Evolutionary conservation across 2,329 filamentous ascomycete species (phyloP).

Genomic region (Xylaria polymorpha): DNA sequence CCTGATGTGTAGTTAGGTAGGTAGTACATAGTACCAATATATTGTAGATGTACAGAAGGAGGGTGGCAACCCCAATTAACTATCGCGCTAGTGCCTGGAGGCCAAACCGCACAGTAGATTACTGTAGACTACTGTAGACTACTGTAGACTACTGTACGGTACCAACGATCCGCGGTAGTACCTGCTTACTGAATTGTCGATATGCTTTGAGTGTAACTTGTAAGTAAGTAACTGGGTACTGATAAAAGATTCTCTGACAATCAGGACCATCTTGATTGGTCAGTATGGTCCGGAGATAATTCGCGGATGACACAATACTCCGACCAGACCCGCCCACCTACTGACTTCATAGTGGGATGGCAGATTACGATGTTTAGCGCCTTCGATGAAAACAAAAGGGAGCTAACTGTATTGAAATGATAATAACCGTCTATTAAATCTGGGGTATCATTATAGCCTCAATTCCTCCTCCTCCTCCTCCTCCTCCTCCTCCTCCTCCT

Average conservation of each 20-base stretch:
- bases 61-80: neutral
- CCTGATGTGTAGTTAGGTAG: too few relatives aligned
- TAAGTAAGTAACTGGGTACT: too few relatives aligned
- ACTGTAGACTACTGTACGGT: neutral
- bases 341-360: neutral
- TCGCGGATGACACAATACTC: constrained; percentile 10
- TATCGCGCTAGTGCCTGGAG: neutral
- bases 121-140: neutral
- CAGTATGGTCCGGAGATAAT: neutral
- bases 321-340: constrained; percentile 1
- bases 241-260: constrained; percentile 30
- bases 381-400: constrained; percentile 9
- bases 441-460: constrained; percentile 29
- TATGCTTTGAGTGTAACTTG: neutral
- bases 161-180: neutral
- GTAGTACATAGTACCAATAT: too few relatives aligned
- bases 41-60: too few relatives aligned
- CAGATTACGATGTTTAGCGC: neutral
- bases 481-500: neutral
- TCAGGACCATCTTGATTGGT: constrained; percentile 20
- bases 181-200: neutral
- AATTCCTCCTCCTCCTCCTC: constrained; percentile 30
- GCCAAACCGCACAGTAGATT: neutral
- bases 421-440: constrained; percentile 13
- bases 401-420: constrained; percentile 18